phyloP scores from a whole-genome alignment of 2,329 filamentous ascomycete genomes.

The Pleurostoma richardsiae region DNA sequence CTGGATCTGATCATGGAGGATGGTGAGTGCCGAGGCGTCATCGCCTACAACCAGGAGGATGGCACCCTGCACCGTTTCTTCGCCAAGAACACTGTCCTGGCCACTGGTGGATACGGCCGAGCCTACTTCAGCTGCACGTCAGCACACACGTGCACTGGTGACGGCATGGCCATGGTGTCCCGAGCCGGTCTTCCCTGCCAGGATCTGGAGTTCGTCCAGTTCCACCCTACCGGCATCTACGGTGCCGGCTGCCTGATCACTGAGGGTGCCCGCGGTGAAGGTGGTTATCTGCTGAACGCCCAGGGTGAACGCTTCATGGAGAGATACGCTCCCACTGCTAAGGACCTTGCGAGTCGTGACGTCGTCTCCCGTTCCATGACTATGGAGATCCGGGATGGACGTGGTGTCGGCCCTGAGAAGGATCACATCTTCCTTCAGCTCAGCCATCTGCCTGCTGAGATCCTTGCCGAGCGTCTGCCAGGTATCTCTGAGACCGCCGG shows the following conservation, averaged over 20 bases:
- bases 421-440: constrained; percentile 99
- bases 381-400: constrained; percentile 93
- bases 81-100: constrained; percentile 92
- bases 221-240: constrained; percentile 99
- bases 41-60: constrained; percentile 98
- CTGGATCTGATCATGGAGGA: constrained; percentile 97
- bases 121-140: constrained; percentile 98
- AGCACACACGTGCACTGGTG: constrained; percentile 96
- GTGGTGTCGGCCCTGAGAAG: constrained; percentile 94
- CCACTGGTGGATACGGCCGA: constrained; percentile 95
- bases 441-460: constrained; percentile 85
- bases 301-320: constrained; percentile 99
- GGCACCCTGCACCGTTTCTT: constrained; percentile 96
- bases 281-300: constrained; percentile 94
- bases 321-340: constrained; percentile 93
- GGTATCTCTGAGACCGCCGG: constrained; percentile 98
- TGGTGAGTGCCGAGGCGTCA: constrained; percentile 90
- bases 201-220: constrained; percentile 99
- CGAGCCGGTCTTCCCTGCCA: constrained; percentile 97
- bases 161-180: constrained; percentile 99
- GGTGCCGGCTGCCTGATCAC: constrained; percentile 97
- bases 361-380: constrained; percentile 98
- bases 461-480: constrained; percentile 92
- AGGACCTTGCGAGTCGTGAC: constrained; percentile 94
- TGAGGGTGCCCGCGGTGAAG: constrained; percentile 95